Conservation (phyloP, 768 basidiomycete genomes). For the Panaeolus papilionaceus region DNA sequence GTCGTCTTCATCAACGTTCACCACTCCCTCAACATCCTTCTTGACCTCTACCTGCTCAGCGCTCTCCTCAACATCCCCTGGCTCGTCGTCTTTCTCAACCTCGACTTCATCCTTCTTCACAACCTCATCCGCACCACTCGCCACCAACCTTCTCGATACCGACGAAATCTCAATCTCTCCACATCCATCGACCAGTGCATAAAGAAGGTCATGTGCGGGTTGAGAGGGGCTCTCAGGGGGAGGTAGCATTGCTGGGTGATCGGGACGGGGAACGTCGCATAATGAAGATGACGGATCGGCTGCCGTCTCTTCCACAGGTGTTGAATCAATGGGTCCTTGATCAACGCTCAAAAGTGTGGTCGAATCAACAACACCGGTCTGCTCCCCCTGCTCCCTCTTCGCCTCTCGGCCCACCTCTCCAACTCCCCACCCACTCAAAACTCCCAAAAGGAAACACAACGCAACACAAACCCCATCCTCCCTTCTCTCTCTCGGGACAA, state of each 20-base stretch:
- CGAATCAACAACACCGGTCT: neutral
- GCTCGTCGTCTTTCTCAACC: no score
- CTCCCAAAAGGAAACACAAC: neutral
- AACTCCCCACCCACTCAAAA: slow-evolving; percentile 1
- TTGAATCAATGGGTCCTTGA: no score
- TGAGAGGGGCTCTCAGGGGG: neutral
- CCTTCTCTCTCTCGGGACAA: neutral
- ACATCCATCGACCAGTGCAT: neutral
- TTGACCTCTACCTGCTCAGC: neutral
- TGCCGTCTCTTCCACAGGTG: no score
- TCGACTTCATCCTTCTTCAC: neutral
- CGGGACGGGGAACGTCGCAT: no score
- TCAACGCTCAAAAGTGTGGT: no score
- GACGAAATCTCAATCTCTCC: neutral
- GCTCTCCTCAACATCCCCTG: no score
- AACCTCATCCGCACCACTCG: neutral
- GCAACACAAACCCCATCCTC: slow-evolving; percentile 1
- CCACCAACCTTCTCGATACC: neutral
- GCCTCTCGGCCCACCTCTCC: neutral
- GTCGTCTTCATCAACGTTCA: neutral
- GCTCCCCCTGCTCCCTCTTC: neutral
- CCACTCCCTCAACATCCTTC: neutral
- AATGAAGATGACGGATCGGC: no score
- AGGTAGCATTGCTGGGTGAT: neutral
- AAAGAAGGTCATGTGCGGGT: neutral